A percentile compares a stretch with the other conserved stretches of the same genome.
Evolutionary conservation across 352 stramenopile species (phyloP).

Genomic region (Globisporangium irregulare): DNA sequence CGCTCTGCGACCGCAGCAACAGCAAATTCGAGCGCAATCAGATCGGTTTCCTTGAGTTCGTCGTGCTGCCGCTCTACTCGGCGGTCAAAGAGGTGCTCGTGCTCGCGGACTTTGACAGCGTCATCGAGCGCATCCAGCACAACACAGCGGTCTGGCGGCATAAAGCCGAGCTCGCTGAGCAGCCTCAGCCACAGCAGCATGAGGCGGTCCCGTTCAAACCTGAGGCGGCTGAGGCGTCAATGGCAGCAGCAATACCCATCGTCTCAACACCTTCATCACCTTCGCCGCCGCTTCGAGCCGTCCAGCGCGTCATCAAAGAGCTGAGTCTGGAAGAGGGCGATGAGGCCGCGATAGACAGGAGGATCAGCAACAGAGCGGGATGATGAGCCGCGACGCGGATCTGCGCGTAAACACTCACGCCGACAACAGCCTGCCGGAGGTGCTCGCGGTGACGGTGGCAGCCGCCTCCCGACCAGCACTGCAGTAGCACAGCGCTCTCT

Average conservation of each 20-base stretch:
- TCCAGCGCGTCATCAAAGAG: neutral
- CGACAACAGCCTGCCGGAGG: neutral
- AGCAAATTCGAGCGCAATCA: slow-evolving; percentile 65
- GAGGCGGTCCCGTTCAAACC: neutral
- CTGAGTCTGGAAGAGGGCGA: slow-evolving; percentile 5
- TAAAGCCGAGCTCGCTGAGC: slow-evolving; percentile 15
- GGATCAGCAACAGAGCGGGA: neutral
- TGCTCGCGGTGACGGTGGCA: slow-evolving; percentile 1
- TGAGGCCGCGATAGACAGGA: slow-evolving; percentile 5
- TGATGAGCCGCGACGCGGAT: neutral
- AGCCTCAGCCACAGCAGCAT: neutral
- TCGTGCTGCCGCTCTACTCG: slow-evolving; percentile 64
- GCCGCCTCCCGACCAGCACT: neutral
- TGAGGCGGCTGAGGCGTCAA: neutral
- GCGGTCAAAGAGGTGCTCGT: slow-evolving; percentile 47
- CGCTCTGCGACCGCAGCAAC: slow-evolving; percentile 52
- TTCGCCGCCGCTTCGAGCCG: neutral
- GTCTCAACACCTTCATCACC: neutral
- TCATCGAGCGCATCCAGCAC: slow-evolving; percentile 41
- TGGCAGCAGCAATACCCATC: neutral
- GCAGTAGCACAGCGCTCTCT: too few relatives aligned
- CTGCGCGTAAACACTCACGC: neutral
- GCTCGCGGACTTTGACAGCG: slow-evolving; percentile 38
- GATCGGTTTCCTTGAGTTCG: slow-evolving; percentile 72
- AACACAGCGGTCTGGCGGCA: slow-evolving; percentile 54